Conservation (phyloP, 129 eudicot genomes). For the Flaveria trinervia region DNA sequence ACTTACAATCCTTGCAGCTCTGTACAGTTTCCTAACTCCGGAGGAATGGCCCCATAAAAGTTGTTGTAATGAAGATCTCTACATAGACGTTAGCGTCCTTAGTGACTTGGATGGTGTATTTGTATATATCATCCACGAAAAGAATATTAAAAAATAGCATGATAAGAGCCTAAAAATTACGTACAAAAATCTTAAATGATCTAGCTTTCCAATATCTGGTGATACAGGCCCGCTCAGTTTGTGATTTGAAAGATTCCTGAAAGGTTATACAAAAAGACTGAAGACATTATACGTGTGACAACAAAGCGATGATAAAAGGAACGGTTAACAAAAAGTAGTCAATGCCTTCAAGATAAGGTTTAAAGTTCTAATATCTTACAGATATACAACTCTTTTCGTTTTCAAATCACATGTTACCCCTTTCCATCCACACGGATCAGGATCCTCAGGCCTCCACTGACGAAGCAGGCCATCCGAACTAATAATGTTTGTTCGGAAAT, state of each 20-base stretch:
- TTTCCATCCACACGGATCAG: constrained; percentile 94
- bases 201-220: constrained; percentile 90
- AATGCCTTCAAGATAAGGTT: constrained; percentile 8
- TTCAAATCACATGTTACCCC: constrained; percentile 80
- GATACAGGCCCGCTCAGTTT: constrained; percentile 85
- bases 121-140: background rate
- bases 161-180: constrained; percentile 21
- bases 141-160: constrained; percentile 1
- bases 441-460: constrained; percentile 97
- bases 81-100: constrained; percentile 39
- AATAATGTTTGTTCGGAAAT: constrained; percentile 62
- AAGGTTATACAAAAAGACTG: constrained; percentile 9
- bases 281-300: constrained; percentile 1
- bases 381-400: constrained; percentile 72
- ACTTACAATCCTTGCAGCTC: constrained; percentile 87
- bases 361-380: constrained; percentile 53
- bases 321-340: background rate
- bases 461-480: constrained; percentile 75
- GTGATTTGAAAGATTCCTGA: constrained; percentile 91
- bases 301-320: background rate
- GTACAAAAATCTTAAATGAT: constrained; percentile 42
- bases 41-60: constrained; percentile 86
- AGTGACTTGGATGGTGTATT: constrained; percentile 3
- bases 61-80: constrained; percentile 91
- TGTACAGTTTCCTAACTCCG: constrained; percentile 89